phyloP scores from a whole-genome alignment of 2,329 filamentous ascomycete species.

The Penicillium sp. region DNA sequence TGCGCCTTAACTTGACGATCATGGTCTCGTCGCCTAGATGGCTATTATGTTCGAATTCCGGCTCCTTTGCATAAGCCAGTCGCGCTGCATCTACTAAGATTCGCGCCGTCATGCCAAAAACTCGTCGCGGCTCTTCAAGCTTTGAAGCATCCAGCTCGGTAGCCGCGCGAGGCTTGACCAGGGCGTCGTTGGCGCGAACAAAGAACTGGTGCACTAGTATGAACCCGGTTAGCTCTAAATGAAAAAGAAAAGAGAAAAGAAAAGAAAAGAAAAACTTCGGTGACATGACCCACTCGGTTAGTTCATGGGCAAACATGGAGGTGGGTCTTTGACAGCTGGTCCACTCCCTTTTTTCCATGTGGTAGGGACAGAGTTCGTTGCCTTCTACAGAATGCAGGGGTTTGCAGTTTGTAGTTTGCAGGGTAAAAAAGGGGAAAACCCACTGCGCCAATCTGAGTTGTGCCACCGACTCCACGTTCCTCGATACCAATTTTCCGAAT shows the following conservation, averaged over 20 bases:
- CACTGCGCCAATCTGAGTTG: conserved; percentile 65
- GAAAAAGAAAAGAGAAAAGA: not conserved
- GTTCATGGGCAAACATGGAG: too few relatives aligned
- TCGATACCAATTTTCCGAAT: conserved; percentile 70
- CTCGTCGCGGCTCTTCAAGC: conserved; percentile 60
- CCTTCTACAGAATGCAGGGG: too few relatives aligned
- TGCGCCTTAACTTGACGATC: conserved; percentile 53
- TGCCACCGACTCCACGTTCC: conserved; percentile 79
- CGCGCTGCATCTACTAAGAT: conserved; percentile 84
- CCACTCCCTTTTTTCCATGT: too few relatives aligned
- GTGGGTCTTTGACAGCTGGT: too few relatives aligned
- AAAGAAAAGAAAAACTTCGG: not conserved
- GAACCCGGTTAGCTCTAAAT: conserved; percentile 11
- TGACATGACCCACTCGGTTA: not conserved
- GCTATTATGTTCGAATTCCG: conserved; percentile 72
- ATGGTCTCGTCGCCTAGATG: conserved; percentile 64
- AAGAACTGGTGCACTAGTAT: conserved; percentile 77
- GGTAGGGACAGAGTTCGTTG: too few relatives aligned
- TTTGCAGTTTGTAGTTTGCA: not conserved
- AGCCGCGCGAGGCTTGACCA: conserved; percentile 53
- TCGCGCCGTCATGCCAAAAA: conserved; percentile 92
- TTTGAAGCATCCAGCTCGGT: conserved; percentile 39
- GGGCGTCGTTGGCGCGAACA: conserved; percentile 69
- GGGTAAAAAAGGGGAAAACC: conserved; percentile 13
- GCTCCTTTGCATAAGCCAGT: conserved; percentile 75